phyloP scores from a whole-genome alignment of 2,329 filamentous ascomycete genomes.

The Cercospora nicotianae region DNA sequence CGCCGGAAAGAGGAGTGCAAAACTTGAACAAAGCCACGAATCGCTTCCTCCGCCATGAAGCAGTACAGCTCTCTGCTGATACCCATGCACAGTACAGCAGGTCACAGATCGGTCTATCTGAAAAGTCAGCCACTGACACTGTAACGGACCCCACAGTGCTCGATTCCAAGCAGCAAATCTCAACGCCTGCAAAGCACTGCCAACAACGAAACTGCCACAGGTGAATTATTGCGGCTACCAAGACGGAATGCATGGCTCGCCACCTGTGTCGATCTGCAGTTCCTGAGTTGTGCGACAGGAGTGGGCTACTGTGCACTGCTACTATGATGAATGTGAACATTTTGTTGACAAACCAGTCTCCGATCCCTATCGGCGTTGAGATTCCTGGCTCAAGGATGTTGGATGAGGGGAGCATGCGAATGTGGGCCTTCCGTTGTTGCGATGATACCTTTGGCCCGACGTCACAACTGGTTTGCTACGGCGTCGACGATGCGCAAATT shows the following conservation, averaged over 20 bases:
- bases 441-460: neutral
- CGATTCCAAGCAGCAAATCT: neutral
- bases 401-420: neutral
- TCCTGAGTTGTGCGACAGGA: neutral
- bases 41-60: neutral
- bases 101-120: neutral
- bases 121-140: neutral
- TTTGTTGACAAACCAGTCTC: neutral
- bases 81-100: neutral
- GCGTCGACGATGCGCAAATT: neutral
- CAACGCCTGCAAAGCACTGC: neutral
- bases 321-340: neutral
- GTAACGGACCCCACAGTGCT: neutral
- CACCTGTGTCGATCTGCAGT: neutral
- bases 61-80: neutral
- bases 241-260: neutral
- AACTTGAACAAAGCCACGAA: neutral
- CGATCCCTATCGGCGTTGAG: neutral
- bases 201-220: neutral
- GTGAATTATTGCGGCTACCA: neutral
- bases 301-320: neutral
- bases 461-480: neutral
- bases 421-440: neutral
- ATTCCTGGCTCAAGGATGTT: neutral
- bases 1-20: neutral